Percentiles rank a stretch among this genome's conserved stretches.
phyloP scores from a whole-genome alignment of 768 basidiomycete genomes.

The Coprinopsis sp. region DNA sequence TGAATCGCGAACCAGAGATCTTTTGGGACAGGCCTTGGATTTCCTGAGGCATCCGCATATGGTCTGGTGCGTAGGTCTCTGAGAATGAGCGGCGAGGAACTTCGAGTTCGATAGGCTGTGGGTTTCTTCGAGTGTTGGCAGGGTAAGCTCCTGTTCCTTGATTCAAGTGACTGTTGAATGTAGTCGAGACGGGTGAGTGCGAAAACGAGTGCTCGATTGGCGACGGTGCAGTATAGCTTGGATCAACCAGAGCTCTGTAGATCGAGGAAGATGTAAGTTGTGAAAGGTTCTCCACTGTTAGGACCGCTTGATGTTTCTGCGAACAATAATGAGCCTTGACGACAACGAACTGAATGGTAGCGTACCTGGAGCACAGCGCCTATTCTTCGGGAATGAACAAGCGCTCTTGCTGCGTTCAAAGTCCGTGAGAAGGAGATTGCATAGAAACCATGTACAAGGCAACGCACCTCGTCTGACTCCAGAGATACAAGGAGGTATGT shows the following conservation, averaged over 20 bases:
- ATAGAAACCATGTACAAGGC: no score
- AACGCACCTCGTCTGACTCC: constrained; percentile 25
- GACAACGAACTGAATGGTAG: constrained; percentile 8
- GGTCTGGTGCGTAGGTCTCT: constrained; percentile 27
- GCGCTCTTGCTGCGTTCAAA: constrained; percentile 33
- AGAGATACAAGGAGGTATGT: constrained; percentile 38
- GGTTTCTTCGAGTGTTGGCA: no score
- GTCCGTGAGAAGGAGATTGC: no score
- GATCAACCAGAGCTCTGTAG: constrained; percentile 29
- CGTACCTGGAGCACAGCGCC: constrained; percentile 43
- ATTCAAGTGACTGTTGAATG: background rate
- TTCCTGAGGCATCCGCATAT: constrained; percentile 15
- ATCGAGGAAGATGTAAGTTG: constrained; percentile 39
- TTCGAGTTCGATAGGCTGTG: constrained; percentile 16
- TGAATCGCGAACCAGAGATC: no score
- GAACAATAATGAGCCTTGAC: constrained; percentile 17
- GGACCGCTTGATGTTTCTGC: constrained; percentile 39
- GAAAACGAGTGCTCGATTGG: constrained; percentile 7
- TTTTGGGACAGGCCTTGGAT: constrained; percentile 21
- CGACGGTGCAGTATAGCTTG: constrained; percentile 13
- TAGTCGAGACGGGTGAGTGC: background rate
- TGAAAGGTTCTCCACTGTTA: constrained; percentile 41
- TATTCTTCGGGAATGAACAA: constrained; percentile 45
- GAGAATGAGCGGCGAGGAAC: constrained; percentile 30
- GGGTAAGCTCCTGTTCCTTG: background rate